Evolutionary conservation across 345 rosid species (phyloP), one percentile per base, ranked within the genome.

Genomic region (Salix exigua): DNA sequence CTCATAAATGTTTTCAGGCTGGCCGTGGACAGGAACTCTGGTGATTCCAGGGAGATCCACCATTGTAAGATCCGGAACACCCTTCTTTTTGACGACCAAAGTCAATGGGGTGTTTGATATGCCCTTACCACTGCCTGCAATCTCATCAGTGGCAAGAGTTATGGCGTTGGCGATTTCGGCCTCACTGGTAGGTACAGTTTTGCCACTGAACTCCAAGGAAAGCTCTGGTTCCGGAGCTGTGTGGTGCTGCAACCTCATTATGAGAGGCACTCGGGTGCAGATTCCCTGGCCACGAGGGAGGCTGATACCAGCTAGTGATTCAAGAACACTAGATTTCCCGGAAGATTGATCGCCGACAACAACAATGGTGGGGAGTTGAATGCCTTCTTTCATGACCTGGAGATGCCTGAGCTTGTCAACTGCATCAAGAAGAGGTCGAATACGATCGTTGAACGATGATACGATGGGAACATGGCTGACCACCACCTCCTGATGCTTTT

Each of bases 41-140:
- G 88, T 89, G 68, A 89, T 89, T 5, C 89, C 89, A 0, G 92
- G 92, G 18, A 89, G 87, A 83, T 87, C 91, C 5, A 89, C 85
- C 89, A 88, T 86, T 0, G 89, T 85, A 0, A 89, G 68, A 70
- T 88, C 88, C 7, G 88, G 88, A 31, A 88, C 88, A 12, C 80
- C 90, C 0, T 25, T 30, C 62, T 85, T 88, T 65, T 80, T 85
- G 25, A 88, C 87, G 1, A 83, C 82, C 19, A 85, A 75, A 0
- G 91, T 87, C 50, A 87, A 25, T 2, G 89, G 82, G 18, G 78
- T 38, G 68, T 85, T 80, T 0, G 87, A 85, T 4, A 89, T 85
- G 1, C 89, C 89, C 61, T 88, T 88, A 8, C 87, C 88, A 16
- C 26, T 55, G 13, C 91, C 88, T 53, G 87, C 88, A 30, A 87